phyloP scores from a whole-genome alignment of 352 stramenopile genomes.

The Phytopythium boreale region DNA sequence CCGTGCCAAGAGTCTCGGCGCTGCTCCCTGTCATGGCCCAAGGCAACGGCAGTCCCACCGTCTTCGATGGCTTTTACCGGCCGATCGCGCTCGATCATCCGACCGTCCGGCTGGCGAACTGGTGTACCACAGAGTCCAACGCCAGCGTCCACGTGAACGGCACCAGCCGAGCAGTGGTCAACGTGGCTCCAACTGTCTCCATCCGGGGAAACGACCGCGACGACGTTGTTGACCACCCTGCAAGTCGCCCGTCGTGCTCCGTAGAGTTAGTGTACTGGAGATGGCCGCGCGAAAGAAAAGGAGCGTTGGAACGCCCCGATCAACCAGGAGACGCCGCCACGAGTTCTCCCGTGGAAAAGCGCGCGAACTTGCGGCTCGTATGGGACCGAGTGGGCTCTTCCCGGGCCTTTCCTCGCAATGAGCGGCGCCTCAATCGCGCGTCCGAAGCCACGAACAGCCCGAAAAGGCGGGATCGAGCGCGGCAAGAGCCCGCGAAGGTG shows the following conservation, averaged over 20 bases:
- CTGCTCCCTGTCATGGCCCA: too few relatives aligned
- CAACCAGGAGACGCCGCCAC: not conserved
- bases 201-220: not conserved
- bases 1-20: too few relatives aligned
- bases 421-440: not conserved
- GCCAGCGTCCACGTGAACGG: too few relatives aligned
- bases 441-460: not conserved
- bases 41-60: too few relatives aligned
- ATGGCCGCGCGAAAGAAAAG: not conserved
- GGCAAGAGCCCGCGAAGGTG: not conserved
- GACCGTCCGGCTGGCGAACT: not conserved
- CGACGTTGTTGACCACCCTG: not conserved
- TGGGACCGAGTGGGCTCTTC: not conserved
- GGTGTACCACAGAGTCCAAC: not conserved
- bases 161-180: too few relatives aligned
- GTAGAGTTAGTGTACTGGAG: not conserved
- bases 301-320: not conserved
- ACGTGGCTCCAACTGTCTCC: too few relatives aligned
- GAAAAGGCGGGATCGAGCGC: not conserved
- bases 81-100: not conserved
- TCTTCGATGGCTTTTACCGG: too few relatives aligned
- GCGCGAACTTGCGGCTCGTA: not conserved
- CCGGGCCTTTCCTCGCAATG: not conserved
- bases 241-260: not conserved
- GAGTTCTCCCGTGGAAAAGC: not conserved